Evolutionary conservation across 768 basidiomycete species (phyloP).

Genomic region (Phanerochaete sordida): DNA sequence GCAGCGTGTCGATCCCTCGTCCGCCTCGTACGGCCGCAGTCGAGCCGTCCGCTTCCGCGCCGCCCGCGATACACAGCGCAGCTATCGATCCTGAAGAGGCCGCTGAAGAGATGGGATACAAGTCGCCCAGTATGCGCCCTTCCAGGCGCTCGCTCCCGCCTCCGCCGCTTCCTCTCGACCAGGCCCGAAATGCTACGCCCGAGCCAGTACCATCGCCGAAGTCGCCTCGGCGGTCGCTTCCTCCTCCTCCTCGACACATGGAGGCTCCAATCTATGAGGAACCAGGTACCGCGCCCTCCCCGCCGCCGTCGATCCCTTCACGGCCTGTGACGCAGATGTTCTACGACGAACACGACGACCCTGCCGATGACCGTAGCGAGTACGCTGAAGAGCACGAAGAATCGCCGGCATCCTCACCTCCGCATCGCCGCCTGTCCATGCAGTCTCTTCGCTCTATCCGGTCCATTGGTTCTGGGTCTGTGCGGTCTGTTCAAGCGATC

Average conservation of each 20-base stretch:
- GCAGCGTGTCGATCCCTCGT: conserved; percentile 11
- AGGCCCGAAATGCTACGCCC: not conserved
- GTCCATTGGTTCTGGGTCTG: too few relatives aligned
- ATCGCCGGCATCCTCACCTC: conserved; percentile 17
- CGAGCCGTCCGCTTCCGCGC: not conserved
- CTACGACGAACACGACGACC: not conserved
- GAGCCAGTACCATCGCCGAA: not conserved
- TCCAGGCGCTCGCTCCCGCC: not conserved
- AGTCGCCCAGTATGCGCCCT: not conserved
- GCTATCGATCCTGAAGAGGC: not conserved
- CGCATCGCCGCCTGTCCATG: conserved; percentile 5
- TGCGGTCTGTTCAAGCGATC: too few relatives aligned
- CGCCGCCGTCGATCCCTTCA: not conserved
- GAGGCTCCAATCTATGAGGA: not conserved
- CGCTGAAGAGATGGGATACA: not conserved
- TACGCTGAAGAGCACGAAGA: not conserved
- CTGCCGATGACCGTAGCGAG: not conserved
- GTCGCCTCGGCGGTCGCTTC: conserved; percentile 6
- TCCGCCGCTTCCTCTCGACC: not conserved
- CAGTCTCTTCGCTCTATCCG: too few relatives aligned
- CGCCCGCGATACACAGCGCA: not conserved
- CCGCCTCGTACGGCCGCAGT: not conserved
- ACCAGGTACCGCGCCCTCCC: not conserved
- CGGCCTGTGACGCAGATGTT: not conserved
- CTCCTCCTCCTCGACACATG: conserved; percentile 1